Conservation (phyloP, 2,329 filamentous ascomycete genomes). For the Alternaria angustiovoidea region DNA sequence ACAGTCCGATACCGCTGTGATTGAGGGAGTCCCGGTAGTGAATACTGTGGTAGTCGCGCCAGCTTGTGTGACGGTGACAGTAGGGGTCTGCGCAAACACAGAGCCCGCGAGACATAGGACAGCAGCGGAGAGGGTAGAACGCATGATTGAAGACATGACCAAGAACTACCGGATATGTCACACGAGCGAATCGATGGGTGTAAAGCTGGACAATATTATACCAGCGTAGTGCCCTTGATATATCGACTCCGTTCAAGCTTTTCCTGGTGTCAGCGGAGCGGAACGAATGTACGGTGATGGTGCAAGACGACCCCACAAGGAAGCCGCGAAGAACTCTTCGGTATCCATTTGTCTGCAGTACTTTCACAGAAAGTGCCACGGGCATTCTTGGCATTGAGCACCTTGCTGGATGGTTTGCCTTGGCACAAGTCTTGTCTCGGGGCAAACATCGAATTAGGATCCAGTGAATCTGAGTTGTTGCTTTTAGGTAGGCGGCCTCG, state of each 20-base stretch:
- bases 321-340: constrained; percentile 24
- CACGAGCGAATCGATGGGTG: constrained; percentile 2
- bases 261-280: constrained; percentile 10
- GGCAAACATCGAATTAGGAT: constrained; percentile 20
- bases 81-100: constrained; percentile 27
- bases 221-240: constrained; percentile 27
- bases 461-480: background rate
- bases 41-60: constrained; percentile 4
- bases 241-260: constrained; percentile 17
- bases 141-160: constrained; percentile 24
- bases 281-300: constrained; percentile 27
- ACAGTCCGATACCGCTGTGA: constrained; percentile 62
- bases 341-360: constrained; percentile 5
- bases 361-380: constrained; percentile 6
- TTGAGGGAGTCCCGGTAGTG: constrained; percentile 24
- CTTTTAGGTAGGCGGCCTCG: background rate
- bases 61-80: constrained; percentile 14
- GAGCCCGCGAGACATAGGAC: constrained; percentile 18
- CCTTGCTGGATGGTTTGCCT: constrained; percentile 38
- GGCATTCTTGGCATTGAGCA: constrained; percentile 37
- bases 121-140: constrained; percentile 3
- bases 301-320: constrained; percentile 9
- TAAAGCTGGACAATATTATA: constrained; percentile 3
- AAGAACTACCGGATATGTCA: constrained; percentile 1
- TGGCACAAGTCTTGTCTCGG: constrained; percentile 23